Conservation (phyloP, 805 yeast genomes). For the Myxozyma kluyveri region DNA sequence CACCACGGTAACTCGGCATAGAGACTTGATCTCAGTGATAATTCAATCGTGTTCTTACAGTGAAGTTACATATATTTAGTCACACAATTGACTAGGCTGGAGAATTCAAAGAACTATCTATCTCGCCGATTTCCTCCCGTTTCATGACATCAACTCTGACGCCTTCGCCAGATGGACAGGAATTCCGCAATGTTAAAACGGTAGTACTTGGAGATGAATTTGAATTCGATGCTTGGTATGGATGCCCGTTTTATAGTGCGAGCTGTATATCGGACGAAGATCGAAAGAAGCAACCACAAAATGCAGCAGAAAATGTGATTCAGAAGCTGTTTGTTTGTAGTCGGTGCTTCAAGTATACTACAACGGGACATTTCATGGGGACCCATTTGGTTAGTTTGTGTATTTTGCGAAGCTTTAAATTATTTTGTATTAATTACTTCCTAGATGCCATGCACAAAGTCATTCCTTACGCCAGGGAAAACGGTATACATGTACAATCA, state of each 20-base stretch:
- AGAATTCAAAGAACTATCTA: conserved; percentile 8
- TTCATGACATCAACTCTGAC: not conserved
- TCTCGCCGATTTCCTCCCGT: not conserved
- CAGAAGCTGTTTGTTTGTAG: conserved; percentile 65
- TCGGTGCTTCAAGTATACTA: conserved; percentile 78
- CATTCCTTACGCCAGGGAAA: conserved; percentile 55
- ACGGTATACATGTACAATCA: conserved; percentile 61
- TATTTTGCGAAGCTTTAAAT: not conserved
- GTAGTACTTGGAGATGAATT: conserved; percentile 64
- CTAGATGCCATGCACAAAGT: conserved; percentile 40
- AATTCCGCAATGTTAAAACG: conserved; percentile 50
- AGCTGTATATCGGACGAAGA: conserved; percentile 1
- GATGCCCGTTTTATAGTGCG: conserved; percentile 49
- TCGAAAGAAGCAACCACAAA: not conserved
- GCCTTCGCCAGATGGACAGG: conserved; percentile 3
- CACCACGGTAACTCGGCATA: not conserved
- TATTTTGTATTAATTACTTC: conserved; percentile 33
- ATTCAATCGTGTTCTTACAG: not conserved
- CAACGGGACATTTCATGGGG: conserved; percentile 44
- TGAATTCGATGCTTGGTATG: conserved; percentile 81
- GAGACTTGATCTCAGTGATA: not conserved
- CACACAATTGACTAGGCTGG: not conserved
- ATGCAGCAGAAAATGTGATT: conserved; percentile 15
- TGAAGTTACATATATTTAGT: not conserved
- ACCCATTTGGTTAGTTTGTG: conserved; percentile 44